Base-by-base conservation (phyloP, 2,329 filamentous ascomycete genomes). In the Cladosporium velox region DNA sequence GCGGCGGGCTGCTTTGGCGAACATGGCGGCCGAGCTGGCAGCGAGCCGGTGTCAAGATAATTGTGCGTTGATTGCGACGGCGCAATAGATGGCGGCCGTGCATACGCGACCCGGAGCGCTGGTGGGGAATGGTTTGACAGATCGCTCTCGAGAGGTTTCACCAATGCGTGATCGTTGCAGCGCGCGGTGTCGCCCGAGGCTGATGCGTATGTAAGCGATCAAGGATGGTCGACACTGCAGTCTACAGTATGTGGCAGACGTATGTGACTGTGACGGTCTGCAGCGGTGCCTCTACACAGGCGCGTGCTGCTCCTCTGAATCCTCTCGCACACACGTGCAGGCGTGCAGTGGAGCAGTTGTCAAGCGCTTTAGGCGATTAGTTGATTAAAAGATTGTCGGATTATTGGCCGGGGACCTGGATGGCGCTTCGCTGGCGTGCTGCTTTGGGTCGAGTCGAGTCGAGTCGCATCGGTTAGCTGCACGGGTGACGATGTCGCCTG, bases 1-100 rank as follows among this genome's bases (percentile, higher is more conserved):
- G 44, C 59, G 59, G 24, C 51, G 61, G 24, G 61, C 61, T 44
- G 51, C 51, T 57, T 64, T 64, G 51, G 61, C 61, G 51, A 64
- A 64, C 61, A 64, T 64, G 51, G 51, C 61, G 21, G 32, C 32
- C 28, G n/a, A 24, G n/a, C 21, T 41, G 55, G 14, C 34, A 44
- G 55, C 52, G 52, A 15, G 12, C 15, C 38, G 24, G 57, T 11
- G 52, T 21, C 35, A 38, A 44, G 34, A 59, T 59, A 44, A 44
- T 28, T 59, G 35, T 47, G 38, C 38, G 35, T 41, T 28, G 57
- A 59, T 30, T 59, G 55, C 55, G 55, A 34, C 55, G 55, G 55
- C 55, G 55, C 55, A 58, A 38, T 58, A 58, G 34, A 41, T 34
- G 32, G 34, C 34, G 35, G 57, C 57, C 57, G 57, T 59, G 57